A percentile compares a stretch with the other conserved stretches of the same genome.
Evolutionary conservation across 805 yeast species (phyloP).

Genomic region (Kazachstania bromeliacearum): DNA sequence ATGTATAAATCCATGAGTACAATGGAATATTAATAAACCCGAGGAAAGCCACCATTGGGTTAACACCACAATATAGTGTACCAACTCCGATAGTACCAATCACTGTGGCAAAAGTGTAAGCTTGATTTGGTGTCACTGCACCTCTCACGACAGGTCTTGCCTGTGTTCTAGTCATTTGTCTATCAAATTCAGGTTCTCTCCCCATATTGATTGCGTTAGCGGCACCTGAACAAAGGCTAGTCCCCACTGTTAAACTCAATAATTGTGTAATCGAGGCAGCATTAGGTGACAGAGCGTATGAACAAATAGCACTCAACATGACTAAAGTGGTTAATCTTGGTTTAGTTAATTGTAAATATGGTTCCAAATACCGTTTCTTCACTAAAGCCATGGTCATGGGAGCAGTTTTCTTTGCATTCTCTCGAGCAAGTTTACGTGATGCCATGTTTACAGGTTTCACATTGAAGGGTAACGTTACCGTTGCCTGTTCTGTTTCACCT

Average conservation of each 20-base stretch:
- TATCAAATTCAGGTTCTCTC: conserved; percentile 85
- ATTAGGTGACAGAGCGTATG: conserved; percentile 85
- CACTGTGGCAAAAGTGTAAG: conserved; percentile 67
- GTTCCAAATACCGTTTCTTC: conserved; percentile 37
- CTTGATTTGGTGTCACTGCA: conserved; percentile 60
- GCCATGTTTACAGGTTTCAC: conserved; percentile 36
- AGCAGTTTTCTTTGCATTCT: conserved; percentile 5
- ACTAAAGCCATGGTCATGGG: conserved; percentile 10
- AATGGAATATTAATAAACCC: conserved; percentile 73
- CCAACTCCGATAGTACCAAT: conserved; percentile 65
- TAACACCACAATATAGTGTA: conserved; percentile 70
- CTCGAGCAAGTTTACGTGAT: conserved; percentile 9
- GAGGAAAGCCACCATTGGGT: conserved; percentile 71
- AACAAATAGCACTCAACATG: conserved; percentile 83
- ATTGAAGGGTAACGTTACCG: conserved; percentile 40
- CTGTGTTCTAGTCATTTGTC: conserved; percentile 78
- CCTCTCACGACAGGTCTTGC: conserved; percentile 89
- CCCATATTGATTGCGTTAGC: conserved; percentile 98
- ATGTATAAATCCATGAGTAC: conserved; percentile 86
- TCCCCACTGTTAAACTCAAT: conserved; percentile 69
- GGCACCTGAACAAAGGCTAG: conserved; percentile 79
- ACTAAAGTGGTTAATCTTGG: conserved; percentile 83
- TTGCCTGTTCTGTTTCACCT: conserved; percentile 1
- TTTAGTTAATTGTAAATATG: conserved; percentile 77
- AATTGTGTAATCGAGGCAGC: conserved; percentile 67